phyloP scores from a whole-genome alignment of 768 basidiomycete genomes.

The Mycena venus region DNA sequence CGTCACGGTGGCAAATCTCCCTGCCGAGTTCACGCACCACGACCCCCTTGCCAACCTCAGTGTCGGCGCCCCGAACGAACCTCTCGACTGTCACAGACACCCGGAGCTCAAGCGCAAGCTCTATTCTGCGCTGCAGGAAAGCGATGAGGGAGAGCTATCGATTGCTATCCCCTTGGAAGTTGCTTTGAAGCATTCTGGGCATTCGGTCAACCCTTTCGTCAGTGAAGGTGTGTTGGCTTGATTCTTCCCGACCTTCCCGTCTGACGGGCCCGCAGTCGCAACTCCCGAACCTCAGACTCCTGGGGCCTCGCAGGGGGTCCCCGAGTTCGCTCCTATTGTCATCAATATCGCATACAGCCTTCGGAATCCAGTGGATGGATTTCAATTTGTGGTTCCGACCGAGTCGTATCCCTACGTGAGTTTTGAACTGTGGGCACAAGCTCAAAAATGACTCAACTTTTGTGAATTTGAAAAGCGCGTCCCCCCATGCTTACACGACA shows the following conservation, averaged over 20 bases:
- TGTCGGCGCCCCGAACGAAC: constrained; percentile 64
- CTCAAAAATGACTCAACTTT: constrained; percentile 34
- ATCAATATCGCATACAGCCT: constrained; percentile 87
- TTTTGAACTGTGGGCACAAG: constrained; percentile 31
- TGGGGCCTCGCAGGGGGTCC: constrained; percentile 50
- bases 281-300: constrained; percentile 90
- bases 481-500: constrained; percentile 93
- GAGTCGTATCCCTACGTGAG: constrained; percentile 90
- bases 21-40: constrained; percentile 82
- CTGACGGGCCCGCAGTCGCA: constrained; percentile 58
- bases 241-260: neutral
- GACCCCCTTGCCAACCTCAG: constrained; percentile 80
- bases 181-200: constrained; percentile 71
- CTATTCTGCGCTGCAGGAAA: constrained; percentile 91
- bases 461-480: constrained; percentile 74
- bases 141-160: constrained; percentile 94
- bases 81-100: constrained; percentile 87
- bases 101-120: constrained; percentile 94
- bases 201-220: constrained; percentile 54
- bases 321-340: constrained; percentile 82
- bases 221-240: constrained; percentile 67
- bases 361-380: constrained; percentile 84
- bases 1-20: constrained; percentile 78
- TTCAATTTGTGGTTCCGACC: constrained; percentile 86
- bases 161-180: constrained; percentile 87